phyloP scores from a whole-genome alignment of 1,139 yeast genomes.

The Debaryomyces fabryi region DNA sequence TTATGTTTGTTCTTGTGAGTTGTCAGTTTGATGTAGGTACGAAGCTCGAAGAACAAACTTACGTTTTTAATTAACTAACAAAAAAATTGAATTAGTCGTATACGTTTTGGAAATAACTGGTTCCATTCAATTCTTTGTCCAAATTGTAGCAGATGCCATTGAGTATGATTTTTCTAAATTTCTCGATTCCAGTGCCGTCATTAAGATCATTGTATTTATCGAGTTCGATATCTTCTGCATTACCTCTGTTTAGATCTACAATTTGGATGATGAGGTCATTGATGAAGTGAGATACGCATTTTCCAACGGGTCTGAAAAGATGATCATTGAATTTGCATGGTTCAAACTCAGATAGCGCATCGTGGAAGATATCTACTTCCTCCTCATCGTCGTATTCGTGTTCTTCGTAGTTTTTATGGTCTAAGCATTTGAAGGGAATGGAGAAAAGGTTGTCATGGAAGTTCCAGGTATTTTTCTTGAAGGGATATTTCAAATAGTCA shows the following conservation, averaged over 20 bases:
- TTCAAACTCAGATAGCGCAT: constrained; percentile 19
- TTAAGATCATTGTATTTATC: constrained; percentile 32
- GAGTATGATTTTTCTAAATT: constrained; percentile 31
- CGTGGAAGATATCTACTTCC: constrained; percentile 29
- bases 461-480: constrained; percentile 36
- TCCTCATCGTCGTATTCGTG: constrained; percentile 43
- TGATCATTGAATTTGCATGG: constrained; percentile 23
- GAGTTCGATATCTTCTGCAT: constrained; percentile 42
- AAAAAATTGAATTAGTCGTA: constrained; percentile 20
- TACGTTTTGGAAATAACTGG: constrained; percentile 36
- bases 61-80: background rate
- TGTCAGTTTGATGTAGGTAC: background rate
- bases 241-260: constrained; percentile 42
- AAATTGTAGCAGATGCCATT: constrained; percentile 41
- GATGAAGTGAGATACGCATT: constrained; percentile 37
- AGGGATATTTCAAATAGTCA: constrained; percentile 25
- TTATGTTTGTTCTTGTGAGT: background rate
- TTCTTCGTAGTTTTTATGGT: constrained; percentile 36
- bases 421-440: constrained; percentile 42
- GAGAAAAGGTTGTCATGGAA: constrained; percentile 34
- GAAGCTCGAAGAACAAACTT: background rate
- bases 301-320: constrained; percentile 20
- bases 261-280: constrained; percentile 33
- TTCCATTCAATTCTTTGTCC: constrained; percentile 47
- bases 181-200: constrained; percentile 35